Base-by-base conservation (phyloP, 2,329 filamentous ascomycete species). In the Tolypocladium capitatum region DNA sequence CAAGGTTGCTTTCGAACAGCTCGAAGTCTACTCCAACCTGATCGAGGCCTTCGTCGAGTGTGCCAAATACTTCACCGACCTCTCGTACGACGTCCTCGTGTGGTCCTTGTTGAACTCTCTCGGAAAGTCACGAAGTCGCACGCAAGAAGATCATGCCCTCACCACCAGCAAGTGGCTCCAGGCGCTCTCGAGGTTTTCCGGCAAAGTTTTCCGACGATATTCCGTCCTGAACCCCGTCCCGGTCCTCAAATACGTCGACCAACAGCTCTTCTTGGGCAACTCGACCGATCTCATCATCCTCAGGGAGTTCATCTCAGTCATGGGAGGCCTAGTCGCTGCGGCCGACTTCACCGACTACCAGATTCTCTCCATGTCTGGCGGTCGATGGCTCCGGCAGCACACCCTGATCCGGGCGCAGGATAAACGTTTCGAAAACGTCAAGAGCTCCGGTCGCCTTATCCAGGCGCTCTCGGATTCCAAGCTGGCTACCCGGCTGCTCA, bases 41-140 rank as follows among this genome's bases (percentile, higher is more conserved):
- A 95, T 95, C 48, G 87, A 95, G 52, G 87, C 88, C 5, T 87
- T 98, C 51, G 90, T 97, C 14, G 89, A 96, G 61, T 96, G 90
- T 59, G 89, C 87, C 35, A 84, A 87, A 57, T 96, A 96, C 62
- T 96, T 97, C 56, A 95, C 91, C 1, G 82, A 86, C 47, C 70
- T 98, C 34, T 91, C 87, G 0, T 95, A 95, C 61, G 92, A 98
- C 63, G 86, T 95, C 31, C 73, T 98, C 41, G 86, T 88, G 4
- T 98, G 91, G 89, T 87, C 88, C 20, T 72, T 98, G 41, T 80
- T 98, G 66, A 94, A 81, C 59, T 81, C 80, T 2, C 68, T 84
- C 13, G 78, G 77, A 45, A 79, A 80, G 53, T 73, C 75, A 46
- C 72, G 80, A 58, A 82, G 78, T 58, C 72, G 80, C 33, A 82